Evolutionary conservation across 345 rosid species (phyloP).

Genomic region (Eucalyptus globulus): DNA sequence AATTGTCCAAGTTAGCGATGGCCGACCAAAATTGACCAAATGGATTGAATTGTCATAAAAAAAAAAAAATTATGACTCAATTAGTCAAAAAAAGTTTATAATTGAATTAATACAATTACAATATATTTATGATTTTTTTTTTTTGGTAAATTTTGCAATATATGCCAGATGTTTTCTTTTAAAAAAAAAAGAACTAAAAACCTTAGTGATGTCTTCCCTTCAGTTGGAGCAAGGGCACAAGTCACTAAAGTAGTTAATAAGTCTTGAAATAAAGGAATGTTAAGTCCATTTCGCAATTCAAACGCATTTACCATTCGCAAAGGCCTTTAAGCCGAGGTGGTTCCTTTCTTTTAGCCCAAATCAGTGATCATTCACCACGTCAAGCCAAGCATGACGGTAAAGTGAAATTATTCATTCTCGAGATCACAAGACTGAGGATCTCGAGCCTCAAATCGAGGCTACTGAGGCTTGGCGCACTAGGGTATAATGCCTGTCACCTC

Average conservation of each 20-base stretch:
- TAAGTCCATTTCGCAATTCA: neutral
- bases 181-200: no score
- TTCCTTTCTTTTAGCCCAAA: neutral
- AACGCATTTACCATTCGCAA: neutral
- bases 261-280: neutral
- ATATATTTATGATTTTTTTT: no score
- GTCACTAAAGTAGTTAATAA: no score
- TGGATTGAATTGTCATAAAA: no score
- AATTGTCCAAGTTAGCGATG: fast-evolving
- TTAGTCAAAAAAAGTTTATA: no score
- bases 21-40: fast-evolving
- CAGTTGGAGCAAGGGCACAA: neutral
- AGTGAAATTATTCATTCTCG: neutral
- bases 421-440: neutral
- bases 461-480: neutral
- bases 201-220: neutral
- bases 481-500: neutral
- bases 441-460: neutral
- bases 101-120: no score
- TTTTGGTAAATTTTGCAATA: no score
- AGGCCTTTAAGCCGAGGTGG: neutral
- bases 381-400: neutral
- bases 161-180: neutral
- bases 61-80: no score
- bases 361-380: no score